Percentiles rank a stretch among this genome's conserved stretches.
phyloP scores from a whole-genome alignment of 2,329 filamentous ascomycete genomes.

The Aspergillus flavus region DNA sequence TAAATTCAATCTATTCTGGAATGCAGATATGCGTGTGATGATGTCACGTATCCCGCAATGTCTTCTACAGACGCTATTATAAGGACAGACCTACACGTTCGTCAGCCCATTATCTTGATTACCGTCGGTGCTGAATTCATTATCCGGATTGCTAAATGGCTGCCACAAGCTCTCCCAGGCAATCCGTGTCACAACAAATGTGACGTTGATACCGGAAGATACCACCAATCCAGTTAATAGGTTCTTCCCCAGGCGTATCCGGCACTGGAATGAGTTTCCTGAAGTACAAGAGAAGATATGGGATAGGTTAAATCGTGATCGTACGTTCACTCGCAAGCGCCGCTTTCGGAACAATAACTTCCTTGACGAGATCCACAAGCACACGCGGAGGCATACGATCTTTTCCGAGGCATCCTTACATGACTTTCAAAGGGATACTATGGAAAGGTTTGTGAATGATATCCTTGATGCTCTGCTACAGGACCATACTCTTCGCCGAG shows the following conservation, averaged over 20 bases:
- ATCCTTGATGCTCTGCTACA: neutral
- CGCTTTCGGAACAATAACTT: constrained; percentile 23
- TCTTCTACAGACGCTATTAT: too few species aligned
- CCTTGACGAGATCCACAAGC: constrained; percentile 18
- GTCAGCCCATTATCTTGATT: too few species aligned
- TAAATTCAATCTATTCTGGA: too few species aligned
- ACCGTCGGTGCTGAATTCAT: constrained; percentile 12
- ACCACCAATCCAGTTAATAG: constrained; percentile 23
- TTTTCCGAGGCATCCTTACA: constrained; percentile 26
- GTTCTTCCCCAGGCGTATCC: constrained; percentile 23
- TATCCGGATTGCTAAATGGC: constrained; percentile 25
- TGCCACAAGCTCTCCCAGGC: constrained; percentile 25
- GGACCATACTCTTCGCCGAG: too few species aligned
- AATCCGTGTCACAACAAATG: constrained; percentile 25
- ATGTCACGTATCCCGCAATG: too few species aligned
- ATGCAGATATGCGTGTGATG: too few species aligned
- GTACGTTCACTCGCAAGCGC: constrained; percentile 17
- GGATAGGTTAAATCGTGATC: constrained; percentile 21
- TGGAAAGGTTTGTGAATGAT: constrained; percentile 28
- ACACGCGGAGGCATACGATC: constrained; percentile 20
- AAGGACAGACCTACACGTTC: too few species aligned
- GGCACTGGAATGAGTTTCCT: constrained; percentile 28
- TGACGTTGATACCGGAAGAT: constrained; percentile 26
- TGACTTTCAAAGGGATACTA: constrained; percentile 28
- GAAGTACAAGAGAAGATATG: constrained; percentile 27